Percentiles rank a stretch among this genome's conserved stretches.
These are phyloP conservation scores for Bryoglossum gracile DNA, from an alignment of 495 filamentous ascomycete genomes.

Conservation along the genomic window DNA sequence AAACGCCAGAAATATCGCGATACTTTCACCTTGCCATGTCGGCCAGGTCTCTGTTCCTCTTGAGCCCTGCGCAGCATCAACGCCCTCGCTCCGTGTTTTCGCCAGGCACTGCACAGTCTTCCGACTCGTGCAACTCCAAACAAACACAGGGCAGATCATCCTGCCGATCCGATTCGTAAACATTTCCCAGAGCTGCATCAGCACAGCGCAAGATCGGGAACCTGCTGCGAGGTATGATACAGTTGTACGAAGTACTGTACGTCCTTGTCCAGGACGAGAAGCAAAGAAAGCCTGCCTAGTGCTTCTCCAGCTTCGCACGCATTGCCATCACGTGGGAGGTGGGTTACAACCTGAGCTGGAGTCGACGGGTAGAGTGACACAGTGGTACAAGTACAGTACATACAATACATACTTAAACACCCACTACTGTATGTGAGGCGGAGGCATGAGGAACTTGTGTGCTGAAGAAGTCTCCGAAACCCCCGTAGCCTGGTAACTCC, in stretches of 20 bases:
- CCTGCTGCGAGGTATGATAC: neutral
- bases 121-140: neutral
- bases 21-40: neutral
- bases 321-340: too few species aligned
- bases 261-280: neutral
- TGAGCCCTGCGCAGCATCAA: neutral
- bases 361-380: neutral
- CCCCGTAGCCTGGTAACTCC: too few species aligned
- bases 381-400: neutral
- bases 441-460: too few species aligned
- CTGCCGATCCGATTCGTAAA: conserved; percentile 16
- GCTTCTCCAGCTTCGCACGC: too few species aligned
- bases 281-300: neutral
- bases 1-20: neutral
- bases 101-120: neutral
- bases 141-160: neutral
- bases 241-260: neutral
- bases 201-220: neutral
- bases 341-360: neutral
- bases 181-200: conserved; percentile 5
- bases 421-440: too few species aligned
- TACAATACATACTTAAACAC: neutral
- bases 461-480: too few species aligned
- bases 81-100: neutral
- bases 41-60: too few species aligned